Conservation (phyloP, 441 rosid species). For the Mallotus japonicus region DNA sequence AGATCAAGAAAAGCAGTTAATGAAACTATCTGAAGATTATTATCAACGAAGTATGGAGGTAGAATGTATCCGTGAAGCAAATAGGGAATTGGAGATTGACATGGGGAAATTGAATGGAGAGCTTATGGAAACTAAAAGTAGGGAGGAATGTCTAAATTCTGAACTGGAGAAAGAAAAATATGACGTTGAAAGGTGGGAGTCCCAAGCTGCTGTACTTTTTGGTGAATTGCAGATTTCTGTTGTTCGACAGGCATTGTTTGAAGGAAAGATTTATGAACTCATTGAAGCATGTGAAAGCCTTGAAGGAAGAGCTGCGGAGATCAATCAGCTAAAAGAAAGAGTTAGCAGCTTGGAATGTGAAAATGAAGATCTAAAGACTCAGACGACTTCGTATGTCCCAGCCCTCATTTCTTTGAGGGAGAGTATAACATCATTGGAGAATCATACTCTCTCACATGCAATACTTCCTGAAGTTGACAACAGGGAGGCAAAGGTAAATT, state of each 20-base stretch:
- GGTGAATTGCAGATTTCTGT: constrained; percentile 54
- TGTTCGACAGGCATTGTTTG: constrained; percentile 54
- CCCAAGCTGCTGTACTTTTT: constrained; percentile 46
- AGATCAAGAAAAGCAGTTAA: constrained; percentile 50
- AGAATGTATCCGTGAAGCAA: constrained; percentile 36
- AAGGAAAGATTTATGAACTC: constrained; percentile 58
- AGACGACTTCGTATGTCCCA: constrained; percentile 49
- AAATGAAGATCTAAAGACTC: constrained; percentile 54
- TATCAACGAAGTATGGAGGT: constrained; percentile 48
- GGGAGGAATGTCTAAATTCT: constrained; percentile 49
- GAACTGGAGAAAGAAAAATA: constrained; percentile 48
- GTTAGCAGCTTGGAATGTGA: constrained; percentile 51
- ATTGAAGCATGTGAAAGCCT: constrained; percentile 43
- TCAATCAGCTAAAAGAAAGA: constrained; percentile 57
- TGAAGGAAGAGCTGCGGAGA: constrained; percentile 42
- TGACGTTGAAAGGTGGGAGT: constrained; percentile 55
- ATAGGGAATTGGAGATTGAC: constrained; percentile 46
- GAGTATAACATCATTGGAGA: constrained; percentile 63
- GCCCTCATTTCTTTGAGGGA: constrained; percentile 57
- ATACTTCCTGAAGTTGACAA: constrained; percentile 29
- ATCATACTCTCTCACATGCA: constrained; percentile 35
- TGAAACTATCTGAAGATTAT: constrained; percentile 49
- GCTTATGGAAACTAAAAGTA: constrained; percentile 43
- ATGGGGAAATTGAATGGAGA: constrained; percentile 41
- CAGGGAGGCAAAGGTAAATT: constrained; percentile 49